These are phyloP conservation scores for Geranium incanum DNA, from an alignment of 441 rosid species.

Conservation along the genomic window DNA sequence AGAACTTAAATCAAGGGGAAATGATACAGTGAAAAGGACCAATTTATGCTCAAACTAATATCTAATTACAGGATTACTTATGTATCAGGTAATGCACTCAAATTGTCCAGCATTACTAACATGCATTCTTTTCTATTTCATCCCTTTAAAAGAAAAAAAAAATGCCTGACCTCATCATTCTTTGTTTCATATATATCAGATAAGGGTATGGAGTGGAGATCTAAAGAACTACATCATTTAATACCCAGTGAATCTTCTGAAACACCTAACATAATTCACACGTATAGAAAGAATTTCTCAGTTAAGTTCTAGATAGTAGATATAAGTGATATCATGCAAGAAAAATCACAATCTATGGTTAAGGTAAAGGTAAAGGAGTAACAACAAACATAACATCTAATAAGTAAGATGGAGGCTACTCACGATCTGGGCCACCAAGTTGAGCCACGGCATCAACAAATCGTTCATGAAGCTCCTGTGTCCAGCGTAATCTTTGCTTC, in stretches of 20 bases:
- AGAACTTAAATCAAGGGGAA: not conserved
- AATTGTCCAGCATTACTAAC: not conserved
- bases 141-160: not conserved
- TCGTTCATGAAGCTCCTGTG: slow-evolving; percentile 72
- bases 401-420: slow-evolving; percentile 24
- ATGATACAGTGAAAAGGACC: not conserved
- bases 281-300: not conserved
- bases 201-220: not conserved
- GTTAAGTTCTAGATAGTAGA: not conserved
- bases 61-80: not conserved
- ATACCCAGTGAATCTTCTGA: not conserved
- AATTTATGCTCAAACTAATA: not conserved
- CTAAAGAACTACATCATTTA: not conserved
- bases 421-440: slow-evolving; percentile 78
- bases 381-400: not conserved
- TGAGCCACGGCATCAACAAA: slow-evolving; percentile 74
- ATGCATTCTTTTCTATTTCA: not conserved
- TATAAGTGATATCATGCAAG: not conserved
- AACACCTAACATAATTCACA: not conserved
- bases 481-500: slow-evolving; percentile 71
- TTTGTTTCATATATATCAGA: not conserved
- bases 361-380: not conserved
- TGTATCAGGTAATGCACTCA: not conserved
- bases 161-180: not conserved
- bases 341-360: not conserved